Base-by-base conservation (phyloP, 257 asterid species). In the Solanum clarkiae region DNA sequence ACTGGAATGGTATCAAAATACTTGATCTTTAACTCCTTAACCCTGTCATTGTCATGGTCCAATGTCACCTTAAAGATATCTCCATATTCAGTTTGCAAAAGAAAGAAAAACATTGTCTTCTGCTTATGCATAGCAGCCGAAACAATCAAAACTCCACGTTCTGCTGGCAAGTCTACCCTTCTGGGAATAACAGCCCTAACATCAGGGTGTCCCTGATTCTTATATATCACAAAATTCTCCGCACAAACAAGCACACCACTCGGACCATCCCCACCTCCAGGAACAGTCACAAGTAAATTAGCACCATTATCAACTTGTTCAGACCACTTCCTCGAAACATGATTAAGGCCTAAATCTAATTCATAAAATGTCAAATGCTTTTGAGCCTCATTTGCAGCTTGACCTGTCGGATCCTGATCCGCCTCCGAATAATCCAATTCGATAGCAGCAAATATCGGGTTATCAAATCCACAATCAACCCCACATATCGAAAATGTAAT, bases 221-320 rank as follows among this genome's bases (percentile, higher is more conserved):
- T 97, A 90, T 97, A 97, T 77, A 97, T 97, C 36, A 97, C 98
- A 70, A 95, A 97, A 92, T 97, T 97, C 87, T 97, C 99, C 0
- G 98, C 98, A 88, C 99, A 97, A 68, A 97, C 99, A 86, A 97
- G 98, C 89, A 97, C 99, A 49, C 99, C 98, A 89, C 99, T 95
- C 2, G 99, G 99, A 24, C 99, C 99, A 91, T 97, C 99, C 83
- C 98, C 99, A 72, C 99, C 99, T 69, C 99, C 99, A 0, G 99
- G 99, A 44, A 97, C 99, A 74, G 98, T 95, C 82, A 97, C 99
- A 65, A 97, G 96, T 92, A 97, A 75, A 89, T 97, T 97, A 63
- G 99, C 99, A 77, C 99, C 99, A 85, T 97, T 95, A 83, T 97
- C 99, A 53, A 97, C 99, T 88, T 93, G 97, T 24, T 94, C 99